These are phyloP conservation scores for Eruca vesicaria DNA, from an alignment of 441 rosid species.

Conservation along the genomic window DNA sequence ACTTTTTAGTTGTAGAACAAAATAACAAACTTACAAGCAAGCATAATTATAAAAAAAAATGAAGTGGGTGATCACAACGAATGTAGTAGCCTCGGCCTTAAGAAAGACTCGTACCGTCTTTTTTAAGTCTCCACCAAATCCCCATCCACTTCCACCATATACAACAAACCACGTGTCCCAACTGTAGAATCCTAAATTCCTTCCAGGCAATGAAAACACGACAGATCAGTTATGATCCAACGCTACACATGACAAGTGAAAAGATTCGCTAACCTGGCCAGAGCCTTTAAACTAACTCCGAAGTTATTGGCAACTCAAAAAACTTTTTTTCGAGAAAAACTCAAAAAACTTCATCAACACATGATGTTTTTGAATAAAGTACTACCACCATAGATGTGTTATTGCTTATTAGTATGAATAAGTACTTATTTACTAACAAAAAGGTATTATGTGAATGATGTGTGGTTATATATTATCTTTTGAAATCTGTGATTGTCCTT, in stretches of 20 bases:
- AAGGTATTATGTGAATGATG: not conserved
- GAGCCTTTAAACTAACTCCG: slow-evolving; percentile 32
- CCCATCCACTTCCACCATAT: slow-evolving; percentile 22
- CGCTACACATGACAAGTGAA: slow-evolving; percentile 18
- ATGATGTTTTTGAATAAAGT: slow-evolving; percentile 1
- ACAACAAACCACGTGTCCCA: slow-evolving; percentile 29
- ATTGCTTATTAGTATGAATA: too few relatives aligned
- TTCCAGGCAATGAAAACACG: not conserved
- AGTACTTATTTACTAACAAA: not conserved
- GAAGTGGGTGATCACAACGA: slow-evolving; percentile 23
- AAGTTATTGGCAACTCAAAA: slow-evolving; percentile 27
- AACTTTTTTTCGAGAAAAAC: too few relatives aligned
- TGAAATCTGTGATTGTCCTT: not conserved
- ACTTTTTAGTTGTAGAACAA: not conserved
- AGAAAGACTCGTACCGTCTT: slow-evolving; percentile 35
- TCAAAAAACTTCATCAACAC: not conserved
- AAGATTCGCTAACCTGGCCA: slow-evolving; percentile 36
- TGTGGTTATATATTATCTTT: not conserved
- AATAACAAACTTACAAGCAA: not conserved
- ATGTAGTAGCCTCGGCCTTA: slow-evolving; percentile 19
- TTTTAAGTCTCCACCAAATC: slow-evolving; percentile 35
- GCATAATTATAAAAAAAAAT: not conserved
- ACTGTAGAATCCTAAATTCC: not conserved
- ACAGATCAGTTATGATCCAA: slow-evolving; percentile 13
- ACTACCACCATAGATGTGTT: not conserved